A percentile compares a stretch with the other conserved stretches of the same genome.
Evolutionary conservation across 176 grass and related monocot species (phyloP).

Genomic region (Stipa capillata): DNA sequence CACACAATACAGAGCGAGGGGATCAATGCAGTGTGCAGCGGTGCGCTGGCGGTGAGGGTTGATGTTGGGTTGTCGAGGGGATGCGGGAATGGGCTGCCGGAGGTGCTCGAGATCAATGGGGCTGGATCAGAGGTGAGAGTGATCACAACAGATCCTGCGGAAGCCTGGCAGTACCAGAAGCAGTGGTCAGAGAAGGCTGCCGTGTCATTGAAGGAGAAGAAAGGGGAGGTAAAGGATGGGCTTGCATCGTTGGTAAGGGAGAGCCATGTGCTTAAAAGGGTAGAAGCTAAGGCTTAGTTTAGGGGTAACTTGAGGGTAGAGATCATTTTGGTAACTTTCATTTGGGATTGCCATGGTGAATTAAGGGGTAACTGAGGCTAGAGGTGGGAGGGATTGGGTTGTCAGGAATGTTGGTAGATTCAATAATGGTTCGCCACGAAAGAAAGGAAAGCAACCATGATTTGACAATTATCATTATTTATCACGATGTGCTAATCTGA

Average conservation of each 20-base stretch:
- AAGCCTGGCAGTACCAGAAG: constrained; percentile 34
- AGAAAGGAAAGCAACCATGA: not conserved
- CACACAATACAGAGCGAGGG: constrained; percentile 85
- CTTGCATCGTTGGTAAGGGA: constrained; percentile 72
- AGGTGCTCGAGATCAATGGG: constrained; percentile 80
- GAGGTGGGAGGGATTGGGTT: not conserved
- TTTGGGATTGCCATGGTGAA: not conserved
- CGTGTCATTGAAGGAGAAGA: constrained; percentile 5
- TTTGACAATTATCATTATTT: not conserved
- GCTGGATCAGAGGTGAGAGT: constrained; percentile 46
- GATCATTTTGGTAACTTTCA: not conserved
- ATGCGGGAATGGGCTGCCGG: constrained; percentile 61
- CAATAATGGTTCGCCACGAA: not conserved
- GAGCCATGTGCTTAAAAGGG: constrained; percentile 47
- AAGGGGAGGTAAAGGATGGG: constrained; percentile 41
- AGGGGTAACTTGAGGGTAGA: not conserved
- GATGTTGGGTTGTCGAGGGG: constrained; percentile 81
- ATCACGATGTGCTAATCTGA: not conserved
- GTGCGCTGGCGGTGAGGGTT: constrained; percentile 56
- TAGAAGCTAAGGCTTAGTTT: constrained; percentile 65
- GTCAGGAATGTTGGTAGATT: not conserved
- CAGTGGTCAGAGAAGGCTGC: constrained; percentile 8
- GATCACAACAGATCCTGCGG: constrained; percentile 51
- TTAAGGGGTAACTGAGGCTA: not conserved
- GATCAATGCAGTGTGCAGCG: constrained; percentile 73